These are phyloP conservation scores for Neurospora tetraspora DNA, from an alignment of 495 filamentous ascomycete species.

Conservation along the genomic window DNA sequence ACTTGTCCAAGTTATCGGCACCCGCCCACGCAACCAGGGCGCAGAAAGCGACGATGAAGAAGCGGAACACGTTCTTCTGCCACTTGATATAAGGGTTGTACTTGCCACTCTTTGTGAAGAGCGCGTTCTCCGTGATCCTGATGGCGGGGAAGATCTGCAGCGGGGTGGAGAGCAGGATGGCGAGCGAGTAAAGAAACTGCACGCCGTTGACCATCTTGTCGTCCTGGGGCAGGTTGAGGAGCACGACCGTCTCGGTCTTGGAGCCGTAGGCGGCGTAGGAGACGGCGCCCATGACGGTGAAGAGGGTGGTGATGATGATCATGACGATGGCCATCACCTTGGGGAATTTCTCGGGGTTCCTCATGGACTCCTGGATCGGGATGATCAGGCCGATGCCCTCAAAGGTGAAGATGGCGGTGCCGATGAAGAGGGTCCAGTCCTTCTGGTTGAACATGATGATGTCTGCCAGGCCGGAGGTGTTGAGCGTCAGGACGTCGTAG, in stretches of 20 bases:
- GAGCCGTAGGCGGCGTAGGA: constrained; percentile 96
- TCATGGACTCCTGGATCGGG: constrained; percentile 96
- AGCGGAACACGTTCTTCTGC: constrained; percentile 96
- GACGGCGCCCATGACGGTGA: constrained; percentile 81
- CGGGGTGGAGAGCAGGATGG: constrained; percentile 87
- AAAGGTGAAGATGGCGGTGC: constrained; percentile 97
- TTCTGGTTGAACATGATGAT: constrained; percentile 76
- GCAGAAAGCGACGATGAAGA: constrained; percentile 79
- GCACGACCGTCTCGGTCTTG: constrained; percentile 86
- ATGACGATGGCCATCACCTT: constrained; percentile 78
- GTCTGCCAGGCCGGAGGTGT: constrained; percentile 68
- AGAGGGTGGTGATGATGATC: constrained; percentile 86
- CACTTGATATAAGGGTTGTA: constrained; percentile 95
- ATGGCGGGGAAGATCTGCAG: constrained; percentile 97
- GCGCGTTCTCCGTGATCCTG: constrained; percentile 56
- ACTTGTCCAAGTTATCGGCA: constrained; percentile 90
- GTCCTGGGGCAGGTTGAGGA: constrained; percentile 93
- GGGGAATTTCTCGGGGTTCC: constrained; percentile 76
- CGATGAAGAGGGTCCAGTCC: constrained; percentile 94
- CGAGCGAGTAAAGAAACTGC: constrained; percentile 89
- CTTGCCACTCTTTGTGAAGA: constrained; percentile 74
- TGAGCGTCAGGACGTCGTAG: constrained; percentile 81
- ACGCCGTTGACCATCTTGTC: constrained; percentile 91
- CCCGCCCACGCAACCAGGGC: constrained; percentile 84
- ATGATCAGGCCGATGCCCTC: constrained; percentile 98